Evolutionary conservation across 306 rosid species (phyloP).

Genomic region (Fagus sylvatica): DNA sequence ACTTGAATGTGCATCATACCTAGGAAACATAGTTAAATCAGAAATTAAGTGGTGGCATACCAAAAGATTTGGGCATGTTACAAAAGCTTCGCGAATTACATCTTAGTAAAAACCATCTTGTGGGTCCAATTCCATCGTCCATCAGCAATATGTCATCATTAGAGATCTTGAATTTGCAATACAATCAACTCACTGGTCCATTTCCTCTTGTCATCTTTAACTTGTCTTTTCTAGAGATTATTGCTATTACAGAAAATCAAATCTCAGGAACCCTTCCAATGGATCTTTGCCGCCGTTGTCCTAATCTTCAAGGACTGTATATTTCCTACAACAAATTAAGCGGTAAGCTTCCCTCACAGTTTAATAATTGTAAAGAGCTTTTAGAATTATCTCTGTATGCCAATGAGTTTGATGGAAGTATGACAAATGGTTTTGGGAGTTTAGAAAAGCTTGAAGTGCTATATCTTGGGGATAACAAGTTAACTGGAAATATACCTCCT

Average conservation of each 20-base stretch:
- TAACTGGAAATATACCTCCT: neutral
- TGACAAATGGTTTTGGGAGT: neutral
- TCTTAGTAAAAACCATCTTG: neutral
- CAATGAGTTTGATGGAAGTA: neutral
- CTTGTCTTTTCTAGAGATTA: neutral
- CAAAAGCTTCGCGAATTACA: no score
- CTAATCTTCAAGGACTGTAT: neutral
- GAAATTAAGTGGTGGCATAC: neutral
- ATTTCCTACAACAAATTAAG: neutral
- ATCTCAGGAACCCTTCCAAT: neutral
- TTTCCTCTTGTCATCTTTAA: neutral
- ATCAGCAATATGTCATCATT: neutral
- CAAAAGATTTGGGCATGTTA: neutral
- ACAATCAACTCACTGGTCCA: neutral
- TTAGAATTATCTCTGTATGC: fast-evolving
- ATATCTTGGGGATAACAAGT: neutral
- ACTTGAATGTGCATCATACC: no score
- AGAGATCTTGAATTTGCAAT: fast-evolving
- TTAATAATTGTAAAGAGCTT: neutral
- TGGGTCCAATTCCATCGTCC: neutral
- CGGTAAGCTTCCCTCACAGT: neutral
- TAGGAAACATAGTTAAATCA: neutral
- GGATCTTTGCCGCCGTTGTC: neutral
- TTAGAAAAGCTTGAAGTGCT: neutral
- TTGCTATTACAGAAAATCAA: neutral